These are phyloP conservation scores for Acorus gramineus DNA, from an alignment of 106 monocot species.

Conservation along the genomic window DNA sequence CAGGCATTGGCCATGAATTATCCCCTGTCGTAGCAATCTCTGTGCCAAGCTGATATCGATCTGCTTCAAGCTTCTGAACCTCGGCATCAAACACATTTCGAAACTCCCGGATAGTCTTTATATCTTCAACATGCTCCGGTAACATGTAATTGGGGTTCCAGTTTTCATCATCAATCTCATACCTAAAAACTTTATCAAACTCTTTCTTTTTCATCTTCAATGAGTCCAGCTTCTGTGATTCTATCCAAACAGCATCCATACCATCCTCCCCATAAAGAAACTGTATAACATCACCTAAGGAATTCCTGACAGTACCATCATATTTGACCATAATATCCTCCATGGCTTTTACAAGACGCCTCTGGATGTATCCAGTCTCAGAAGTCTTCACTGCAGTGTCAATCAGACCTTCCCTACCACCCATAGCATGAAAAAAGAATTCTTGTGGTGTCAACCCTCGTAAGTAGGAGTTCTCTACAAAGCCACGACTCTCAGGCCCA, in stretches of 20 bases:
- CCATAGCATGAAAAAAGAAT: slow-evolving; percentile 99
- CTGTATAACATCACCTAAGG: slow-evolving; percentile 93
- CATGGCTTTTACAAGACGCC: slow-evolving; percentile 98
- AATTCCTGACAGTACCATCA: slow-evolving; percentile 99
- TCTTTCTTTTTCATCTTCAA: slow-evolving; percentile 89
- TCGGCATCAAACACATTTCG: slow-evolving; percentile 96
- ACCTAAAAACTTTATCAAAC: slow-evolving; percentile 67
- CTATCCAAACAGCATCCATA: slow-evolving; percentile 99
- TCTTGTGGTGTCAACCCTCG: slow-evolving; percentile 96
- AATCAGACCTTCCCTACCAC: slow-evolving; percentile 97
- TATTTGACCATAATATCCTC: slow-evolving; percentile 99
- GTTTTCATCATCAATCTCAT: slow-evolving; percentile 73
- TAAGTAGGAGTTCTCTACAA: slow-evolving; percentile 97
- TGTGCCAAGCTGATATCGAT: slow-evolving; percentile 74
- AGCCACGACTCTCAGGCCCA: slow-evolving; percentile 98
- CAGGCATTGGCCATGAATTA: slow-evolving; percentile 80
- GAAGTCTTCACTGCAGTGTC: slow-evolving; percentile 99
- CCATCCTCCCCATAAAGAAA: slow-evolving; percentile 99
- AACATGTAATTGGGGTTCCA: slow-evolving; percentile 93
- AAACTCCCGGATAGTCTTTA: slow-evolving; percentile 86
- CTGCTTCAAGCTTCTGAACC: slow-evolving; percentile 83
- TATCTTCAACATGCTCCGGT: slow-evolving; percentile 88
- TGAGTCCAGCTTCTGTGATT: slow-evolving; percentile 82
- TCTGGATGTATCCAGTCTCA: slow-evolving; percentile 96
- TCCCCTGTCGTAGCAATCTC: slow-evolving; percentile 94